Evolutionary conservation across 2,329 filamentous ascomycete genomes (phyloP), one percentile per base, ranked within the genome.

Genomic region (Lanzia echinophila): DNA sequence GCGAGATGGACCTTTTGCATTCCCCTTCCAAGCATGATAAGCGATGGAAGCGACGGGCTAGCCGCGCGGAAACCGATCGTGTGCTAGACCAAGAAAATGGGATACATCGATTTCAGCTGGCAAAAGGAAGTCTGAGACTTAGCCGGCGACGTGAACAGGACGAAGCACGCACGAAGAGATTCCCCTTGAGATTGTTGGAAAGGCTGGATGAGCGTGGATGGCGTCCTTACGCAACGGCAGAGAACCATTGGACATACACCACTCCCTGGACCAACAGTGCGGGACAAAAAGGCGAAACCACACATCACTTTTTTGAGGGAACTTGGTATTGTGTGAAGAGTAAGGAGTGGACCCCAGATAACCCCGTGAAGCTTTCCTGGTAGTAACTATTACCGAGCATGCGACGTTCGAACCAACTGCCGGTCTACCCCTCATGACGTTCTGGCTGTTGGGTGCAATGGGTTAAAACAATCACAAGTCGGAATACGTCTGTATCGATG

Each of bases 281-380:
- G 36, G 36, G 36, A 17, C 19, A n/a, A 17, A 17, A 17, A 38
- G 1, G 13, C 13, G 36, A n/a, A n/a, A n/a, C n/a, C 36, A n/a
- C 15, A 13, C 3, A 20, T 7, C 6, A 41, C 34, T 6, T 32
- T 24, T 3, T 19, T 5, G 34, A 47, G 15, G 50, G 50, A 13
- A 48, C 50, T 19, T 53, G 50, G 50, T 10, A 47, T 2, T 53
- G 44, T 15, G 44, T 53, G 19, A 53, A 53, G 28, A 53, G 50
- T 41, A 32, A 19, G 10, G 43, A 47, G 6, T 53, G 50, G 50
- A 48, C 36, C 5, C 44, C 50, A n/a, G 39, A n/a, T 0, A 33
- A 48, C 24, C 50, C 50, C 7, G 44, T 53, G 6, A 48, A 28
- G n/a, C 17, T 53, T 19, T 39, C 34, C 3, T 53, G 50, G 50